These are phyloP conservation scores for Blastobotrys robertii DNA, from an alignment of 805 yeast species.

Conservation along the genomic window DNA sequence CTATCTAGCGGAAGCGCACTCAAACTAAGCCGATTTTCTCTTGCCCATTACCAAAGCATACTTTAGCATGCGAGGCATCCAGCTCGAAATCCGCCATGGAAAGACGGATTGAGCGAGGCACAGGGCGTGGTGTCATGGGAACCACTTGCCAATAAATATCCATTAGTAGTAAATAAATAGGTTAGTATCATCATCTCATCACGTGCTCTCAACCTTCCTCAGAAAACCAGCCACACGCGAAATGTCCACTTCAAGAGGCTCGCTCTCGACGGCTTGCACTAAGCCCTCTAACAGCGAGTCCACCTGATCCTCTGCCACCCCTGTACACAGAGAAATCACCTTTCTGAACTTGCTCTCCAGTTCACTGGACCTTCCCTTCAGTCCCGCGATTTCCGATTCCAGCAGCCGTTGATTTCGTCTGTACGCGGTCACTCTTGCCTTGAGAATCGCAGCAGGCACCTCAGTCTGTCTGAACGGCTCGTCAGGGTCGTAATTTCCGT, in stretches of 20 bases:
- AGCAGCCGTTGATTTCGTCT: conserved; percentile 54
- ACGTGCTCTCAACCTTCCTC: conserved; percentile 33
- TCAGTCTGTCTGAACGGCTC: conserved; percentile 70
- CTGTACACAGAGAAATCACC: conserved; percentile 84
- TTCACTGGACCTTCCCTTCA: conserved; percentile 45
- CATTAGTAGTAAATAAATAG: neutral
- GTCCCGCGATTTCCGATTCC: conserved; percentile 39
- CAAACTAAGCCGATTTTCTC: conserved; percentile 8
- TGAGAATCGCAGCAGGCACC: conserved; percentile 38
- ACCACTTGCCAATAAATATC: neutral
- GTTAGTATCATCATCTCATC: neutral
- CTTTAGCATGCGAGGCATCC: conserved; percentile 5
- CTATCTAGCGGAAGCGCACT: conserved; percentile 11
- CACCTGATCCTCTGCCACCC: conserved; percentile 71
- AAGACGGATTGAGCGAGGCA: conserved; percentile 13
- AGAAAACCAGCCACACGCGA: conserved; percentile 46
- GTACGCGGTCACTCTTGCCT: conserved; percentile 78
- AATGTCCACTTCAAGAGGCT: conserved; percentile 58
- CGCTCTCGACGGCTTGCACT: conserved; percentile 84
- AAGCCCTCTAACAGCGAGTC: conserved; percentile 75
- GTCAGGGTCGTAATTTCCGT: conserved; percentile 71
- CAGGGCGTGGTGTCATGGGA: conserved; percentile 5
- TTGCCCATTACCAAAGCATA: conserved; percentile 6
- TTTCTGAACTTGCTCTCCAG: conserved; percentile 72
- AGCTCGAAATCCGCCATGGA: conserved; percentile 11